Evolutionary conservation across 1,284 basidiomycete species (phyloP).

Genomic region (Sporisorium exsertum): DNA sequence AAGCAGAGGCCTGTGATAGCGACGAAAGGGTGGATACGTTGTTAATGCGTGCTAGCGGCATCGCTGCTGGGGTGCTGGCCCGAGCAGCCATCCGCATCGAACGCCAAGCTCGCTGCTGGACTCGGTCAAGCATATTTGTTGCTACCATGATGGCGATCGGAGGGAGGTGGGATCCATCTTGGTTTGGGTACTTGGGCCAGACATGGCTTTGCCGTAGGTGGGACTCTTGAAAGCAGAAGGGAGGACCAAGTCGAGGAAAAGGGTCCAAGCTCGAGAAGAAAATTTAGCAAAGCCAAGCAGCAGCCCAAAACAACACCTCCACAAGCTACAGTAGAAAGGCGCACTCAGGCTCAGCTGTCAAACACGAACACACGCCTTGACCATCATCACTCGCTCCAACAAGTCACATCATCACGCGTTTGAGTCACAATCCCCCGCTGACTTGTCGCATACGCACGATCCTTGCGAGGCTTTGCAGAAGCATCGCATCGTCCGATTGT

Average conservation of each 20-base stretch:
- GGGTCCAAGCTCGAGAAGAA: slow-evolving; percentile 9
- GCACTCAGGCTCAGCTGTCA: slow-evolving; percentile 3
- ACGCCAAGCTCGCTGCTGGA: slow-evolving; percentile 8
- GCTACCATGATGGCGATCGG: neutral
- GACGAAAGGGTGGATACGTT: neutral
- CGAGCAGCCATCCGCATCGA: slow-evolving; percentile 12
- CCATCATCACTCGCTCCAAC: neutral
- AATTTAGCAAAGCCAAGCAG: neutral
- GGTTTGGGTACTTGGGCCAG: neutral
- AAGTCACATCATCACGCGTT: neutral
- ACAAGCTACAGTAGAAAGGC: neutral
- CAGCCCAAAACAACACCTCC: slow-evolving; percentile 5
- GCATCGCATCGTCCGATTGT: neutral
- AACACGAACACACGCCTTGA: neutral
- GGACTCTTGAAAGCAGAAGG: neutral
- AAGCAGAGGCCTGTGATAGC: neutral
- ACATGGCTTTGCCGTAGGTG: neutral
- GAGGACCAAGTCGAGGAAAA: neutral
- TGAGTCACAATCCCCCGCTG: neutral
- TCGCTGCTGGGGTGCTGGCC: neutral
- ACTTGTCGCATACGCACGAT: neutral
- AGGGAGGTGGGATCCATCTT: neutral
- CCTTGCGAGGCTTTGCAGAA: neutral
- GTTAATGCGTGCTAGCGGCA: neutral
- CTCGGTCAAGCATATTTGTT: slow-evolving; percentile 17